Conservation (phyloP, 371 early-diverging fungal genomes). For the Rhizopus sp. region DNA sequence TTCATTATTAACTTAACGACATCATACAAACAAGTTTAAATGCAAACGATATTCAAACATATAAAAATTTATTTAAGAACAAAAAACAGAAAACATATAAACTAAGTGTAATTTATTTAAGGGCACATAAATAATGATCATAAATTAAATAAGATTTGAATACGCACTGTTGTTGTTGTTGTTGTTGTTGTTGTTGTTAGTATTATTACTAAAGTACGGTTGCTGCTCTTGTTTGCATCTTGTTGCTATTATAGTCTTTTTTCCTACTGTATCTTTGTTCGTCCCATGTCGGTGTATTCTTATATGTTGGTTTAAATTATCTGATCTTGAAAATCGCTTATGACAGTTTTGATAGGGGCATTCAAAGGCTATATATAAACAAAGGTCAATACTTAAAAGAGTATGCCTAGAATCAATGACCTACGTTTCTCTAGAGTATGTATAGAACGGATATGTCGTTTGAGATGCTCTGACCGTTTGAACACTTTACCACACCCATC, state of each 20-base stretch:
- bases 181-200: slow-evolving; percentile 9
- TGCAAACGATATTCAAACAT: too few species aligned
- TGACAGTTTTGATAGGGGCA: slow-evolving; percentile 74
- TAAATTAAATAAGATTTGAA: slow-evolving; percentile 29
- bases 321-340: slow-evolving; percentile 82
- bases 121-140: not conserved
- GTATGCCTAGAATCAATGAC: slow-evolving; percentile 11
- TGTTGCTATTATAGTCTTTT: slow-evolving; percentile 6
- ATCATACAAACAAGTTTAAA: too few species aligned
- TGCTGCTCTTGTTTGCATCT: slow-evolving; percentile 5
- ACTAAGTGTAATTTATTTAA: not conserved
- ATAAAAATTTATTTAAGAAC: too few species aligned
- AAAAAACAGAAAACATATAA: too few species aligned
- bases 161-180: slow-evolving; percentile 20
- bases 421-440: slow-evolving; percentile 69
- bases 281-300: slow-evolving; percentile 58
- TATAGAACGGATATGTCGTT: slow-evolving; percentile 66
- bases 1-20: too few species aligned
- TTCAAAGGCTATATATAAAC: slow-evolving; percentile 50
- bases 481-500: slow-evolving; percentile 65
- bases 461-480: slow-evolving; percentile 68
- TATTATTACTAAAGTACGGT: slow-evolving; percentile 1
- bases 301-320: slow-evolving; percentile 78
- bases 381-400: not conserved
- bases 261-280: slow-evolving; percentile 2